Evolutionary conservation across 2,329 filamentous ascomycete genomes (phyloP).

Genomic region (Orbilia javanica): DNA sequence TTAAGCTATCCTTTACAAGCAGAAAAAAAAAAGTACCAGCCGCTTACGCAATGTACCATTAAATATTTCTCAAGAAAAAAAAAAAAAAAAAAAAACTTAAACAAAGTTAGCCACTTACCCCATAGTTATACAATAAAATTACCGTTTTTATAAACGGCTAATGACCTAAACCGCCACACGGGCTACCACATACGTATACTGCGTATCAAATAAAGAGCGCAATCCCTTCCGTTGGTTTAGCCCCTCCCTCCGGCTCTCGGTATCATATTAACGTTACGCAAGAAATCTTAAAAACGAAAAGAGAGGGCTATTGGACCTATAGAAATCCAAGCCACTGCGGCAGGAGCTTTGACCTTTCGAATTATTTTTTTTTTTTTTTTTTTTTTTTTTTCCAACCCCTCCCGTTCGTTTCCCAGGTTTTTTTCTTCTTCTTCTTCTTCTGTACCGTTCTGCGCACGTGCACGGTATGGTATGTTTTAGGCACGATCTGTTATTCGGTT

Average conservation of each 20-base stretch:
- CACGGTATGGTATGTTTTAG: slow-evolving; percentile 14
- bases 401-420: slow-evolving; percentile 7
- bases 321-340: background rate
- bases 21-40: too few species aligned
- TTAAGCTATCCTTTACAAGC: background rate
- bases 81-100: too few species aligned
- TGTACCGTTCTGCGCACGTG: slow-evolving; percentile 6
- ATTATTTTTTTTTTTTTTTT: background rate
- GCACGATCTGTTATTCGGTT: slow-evolving; percentile 8
- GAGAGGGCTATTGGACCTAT: background rate
- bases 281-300: background rate
- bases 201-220: background rate
- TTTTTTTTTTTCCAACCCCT: background rate
- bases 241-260: slow-evolving; percentile 12
- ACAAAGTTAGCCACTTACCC: slow-evolving; percentile 17
- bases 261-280: slow-evolving; percentile 30
- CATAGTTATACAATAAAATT: slow-evolving; percentile 22
- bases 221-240: too few species aligned
- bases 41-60: background rate
- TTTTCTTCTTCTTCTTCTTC: too few species aligned
- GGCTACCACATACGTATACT: background rate
- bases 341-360: slow-evolving; percentile 54
- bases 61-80: background rate
- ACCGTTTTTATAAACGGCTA: slow-evolving; percentile 19
- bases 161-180: background rate